Percentiles rank a stretch among this genome's conserved stretches.
phyloP scores from a whole-genome alignment of 164 flowering plant species.

The Tetracentron sinense region DNA sequence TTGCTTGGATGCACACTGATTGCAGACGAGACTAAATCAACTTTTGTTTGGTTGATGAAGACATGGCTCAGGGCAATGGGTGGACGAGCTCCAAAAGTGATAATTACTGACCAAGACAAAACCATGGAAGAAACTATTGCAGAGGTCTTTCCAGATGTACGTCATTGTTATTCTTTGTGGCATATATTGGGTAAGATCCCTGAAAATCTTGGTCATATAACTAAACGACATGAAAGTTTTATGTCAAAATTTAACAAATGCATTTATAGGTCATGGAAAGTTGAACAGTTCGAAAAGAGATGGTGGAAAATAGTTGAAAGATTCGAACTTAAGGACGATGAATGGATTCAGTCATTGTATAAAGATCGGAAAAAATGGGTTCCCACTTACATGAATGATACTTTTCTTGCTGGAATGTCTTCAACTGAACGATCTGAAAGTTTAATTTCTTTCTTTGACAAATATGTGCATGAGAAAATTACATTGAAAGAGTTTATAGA shows the following conservation, averaged over 20 bases:
- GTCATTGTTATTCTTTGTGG: constrained; percentile 48
- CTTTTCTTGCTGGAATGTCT: constrained; percentile 68
- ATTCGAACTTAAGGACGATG: constrained; percentile 51
- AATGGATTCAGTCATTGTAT: constrained; percentile 44
- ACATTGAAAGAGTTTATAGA: constrained; percentile 64
- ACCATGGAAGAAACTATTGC: constrained; percentile 34
- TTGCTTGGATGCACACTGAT: constrained; percentile 60
- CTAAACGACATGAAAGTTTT: constrained; percentile 39
- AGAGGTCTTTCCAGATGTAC: constrained; percentile 46
- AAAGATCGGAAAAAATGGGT: constrained; percentile 54
- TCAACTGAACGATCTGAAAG: constrained; percentile 64
- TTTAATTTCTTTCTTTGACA: constrained; percentile 62
- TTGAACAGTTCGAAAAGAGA: constrained; percentile 49
- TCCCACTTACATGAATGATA: constrained; percentile 47
- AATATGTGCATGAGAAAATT: constrained; percentile 62
- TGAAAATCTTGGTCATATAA: constrained; percentile 42
- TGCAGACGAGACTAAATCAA: constrained; percentile 40
- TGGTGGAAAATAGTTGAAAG: constrained; percentile 64
- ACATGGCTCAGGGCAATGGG: constrained; percentile 67
- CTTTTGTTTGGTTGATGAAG: constrained; percentile 50
- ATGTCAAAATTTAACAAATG: constrained; percentile 47
- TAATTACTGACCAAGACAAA: constrained; percentile 50
- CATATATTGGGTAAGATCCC: constrained; percentile 38
- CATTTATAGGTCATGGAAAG: constrained; percentile 50
- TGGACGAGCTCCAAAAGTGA: constrained; percentile 45